Base-by-base conservation (phyloP, 164 flowering plant genomes). In the Vitis labrusca region DNA sequence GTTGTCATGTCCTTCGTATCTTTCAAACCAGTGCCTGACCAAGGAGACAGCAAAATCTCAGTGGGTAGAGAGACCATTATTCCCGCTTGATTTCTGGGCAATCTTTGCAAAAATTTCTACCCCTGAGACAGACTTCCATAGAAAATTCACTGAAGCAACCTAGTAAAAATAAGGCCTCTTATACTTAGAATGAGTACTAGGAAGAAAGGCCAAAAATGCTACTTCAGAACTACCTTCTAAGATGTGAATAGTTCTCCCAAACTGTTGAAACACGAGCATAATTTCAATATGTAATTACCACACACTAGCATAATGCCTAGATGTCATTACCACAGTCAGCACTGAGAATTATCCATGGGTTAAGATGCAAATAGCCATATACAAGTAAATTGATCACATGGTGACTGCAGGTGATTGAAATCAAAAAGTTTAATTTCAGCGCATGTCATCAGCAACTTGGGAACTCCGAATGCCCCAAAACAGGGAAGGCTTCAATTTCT, bases 401-500 rank as follows among this genome's bases (percentile, higher is more conserved):
- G 65, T 44, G 37, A 47, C 16, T 62, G 16, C 53, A 11, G 13
- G 10, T 53, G 56, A 53, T 11, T 11, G 57, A 54, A 53, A 15
- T 48, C 56, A 17, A 8, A 63, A 19, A 44, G 1, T 60, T 23
- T 19, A 17, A 16, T 44, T 15, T 78, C 74, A 74, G 19, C 67
- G 77, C 74, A 68, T 71, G 30, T 84, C 83, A 64, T 89, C 97
- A 2, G 84, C 90, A 62, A 92, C 85, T 76, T 91, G 91, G 60
- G 90, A 84, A 74, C 84, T 85, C 69, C 94, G 77, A 44, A 89
- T 81, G 9, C 87, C 98, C 95, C 94, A 94, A 76, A 94, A 92
- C n/a, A 87, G 83, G 64, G 60, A 75, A 8, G 98, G 98, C 82
- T 83, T 85, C 85, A 91, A 54, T 49, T 76, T 85, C 72, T 69